These are phyloP conservation scores for Saccharomyces hybrid DNA, from an alignment of 1,139 yeast genomes.

Conservation along the genomic window DNA sequence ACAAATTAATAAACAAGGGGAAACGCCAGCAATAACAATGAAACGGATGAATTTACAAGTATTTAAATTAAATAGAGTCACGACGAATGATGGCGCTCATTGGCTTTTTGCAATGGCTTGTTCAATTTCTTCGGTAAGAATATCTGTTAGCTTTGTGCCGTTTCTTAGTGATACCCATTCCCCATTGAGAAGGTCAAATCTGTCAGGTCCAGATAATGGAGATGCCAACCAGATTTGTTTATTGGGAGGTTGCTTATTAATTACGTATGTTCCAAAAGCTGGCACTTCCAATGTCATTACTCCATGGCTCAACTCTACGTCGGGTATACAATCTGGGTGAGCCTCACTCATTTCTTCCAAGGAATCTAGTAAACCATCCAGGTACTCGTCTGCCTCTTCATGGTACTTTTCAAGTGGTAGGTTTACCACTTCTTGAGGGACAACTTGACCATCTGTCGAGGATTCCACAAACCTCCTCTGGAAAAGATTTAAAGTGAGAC, in stretches of 20 bases:
- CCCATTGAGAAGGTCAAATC: constrained; percentile 51
- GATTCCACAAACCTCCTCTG: not conserved
- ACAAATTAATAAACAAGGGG: not conserved
- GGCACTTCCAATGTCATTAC: constrained; percentile 66
- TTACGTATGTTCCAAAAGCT: constrained; percentile 69
- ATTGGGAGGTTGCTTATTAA: constrained; percentile 91
- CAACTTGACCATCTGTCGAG: constrained; percentile 43
- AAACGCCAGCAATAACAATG: not conserved
- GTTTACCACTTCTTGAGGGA: constrained; percentile 44
- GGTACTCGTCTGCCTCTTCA: constrained; percentile 47
- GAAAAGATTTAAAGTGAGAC: not conserved
- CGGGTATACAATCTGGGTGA: constrained; percentile 45
- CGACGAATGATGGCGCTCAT: not conserved
- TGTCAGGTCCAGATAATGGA: constrained; percentile 87
- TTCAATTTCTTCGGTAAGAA: constrained; percentile 43
- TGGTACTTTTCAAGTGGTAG: constrained; percentile 49
- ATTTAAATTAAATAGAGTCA: not conserved
- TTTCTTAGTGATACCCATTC: constrained; percentile 60
- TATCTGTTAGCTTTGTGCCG: constrained; percentile 39
- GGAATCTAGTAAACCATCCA: constrained; percentile 56
- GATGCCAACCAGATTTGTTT: constrained; percentile 90
- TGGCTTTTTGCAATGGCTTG: constrained; percentile 27
- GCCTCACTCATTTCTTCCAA: constrained; percentile 57
- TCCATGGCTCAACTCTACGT: constrained; percentile 77
- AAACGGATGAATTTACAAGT: not conserved